Evolutionary conservation across 139 green algal genomes (phyloP), one percentile per base, ranked within the genome.

Genomic region (Micromonas pusilla): DNA sequence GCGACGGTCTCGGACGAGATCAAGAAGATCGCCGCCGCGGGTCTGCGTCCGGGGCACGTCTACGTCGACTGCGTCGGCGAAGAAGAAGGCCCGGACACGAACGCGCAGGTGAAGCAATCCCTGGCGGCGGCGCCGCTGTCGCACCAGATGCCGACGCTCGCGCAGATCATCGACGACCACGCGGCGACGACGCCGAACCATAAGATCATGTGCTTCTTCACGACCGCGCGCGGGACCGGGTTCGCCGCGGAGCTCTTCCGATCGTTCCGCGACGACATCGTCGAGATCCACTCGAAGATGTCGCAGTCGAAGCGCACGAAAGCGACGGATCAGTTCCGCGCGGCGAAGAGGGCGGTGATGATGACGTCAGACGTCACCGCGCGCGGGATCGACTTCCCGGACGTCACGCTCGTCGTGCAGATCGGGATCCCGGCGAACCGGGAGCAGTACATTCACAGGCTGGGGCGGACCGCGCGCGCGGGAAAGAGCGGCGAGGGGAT

Each of bases 321-420:
- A n/a, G 86, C 85, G n/a, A 83, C 83, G 30, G 87, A 86, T 36
- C 64, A 86, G 66, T 98, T 98, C 85, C 83, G 93, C 2, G 33
- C 60, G 5, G 81, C 75, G 13, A 70, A 25, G 0, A 52, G 79
- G 0, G 70, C 66, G 52, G 85, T 97, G 63, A 85, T 98, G 79
- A 95, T 97, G 84, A 90, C 85, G 53, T 89, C 73, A 2, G 94
- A 98, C 78, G 94, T 97, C 16, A 93, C 87, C 21, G 94, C 94
- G 0, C 85, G 94, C 3, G 94, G 94, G 0, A 88, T 98, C 28
- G 94, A 98, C 85, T 98, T 97, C 85, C 94, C 94, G 0, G 90
- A 95, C 54, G 91, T 98, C 3, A 90, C 88, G 3, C 67, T 95
- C 2, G 93, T 98, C 62, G 63, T 98, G 13, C 94, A 98, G 89